Base-by-base conservation (phyloP, 192 early-diverging fungal species). In the Coemansia sp. region DNA sequence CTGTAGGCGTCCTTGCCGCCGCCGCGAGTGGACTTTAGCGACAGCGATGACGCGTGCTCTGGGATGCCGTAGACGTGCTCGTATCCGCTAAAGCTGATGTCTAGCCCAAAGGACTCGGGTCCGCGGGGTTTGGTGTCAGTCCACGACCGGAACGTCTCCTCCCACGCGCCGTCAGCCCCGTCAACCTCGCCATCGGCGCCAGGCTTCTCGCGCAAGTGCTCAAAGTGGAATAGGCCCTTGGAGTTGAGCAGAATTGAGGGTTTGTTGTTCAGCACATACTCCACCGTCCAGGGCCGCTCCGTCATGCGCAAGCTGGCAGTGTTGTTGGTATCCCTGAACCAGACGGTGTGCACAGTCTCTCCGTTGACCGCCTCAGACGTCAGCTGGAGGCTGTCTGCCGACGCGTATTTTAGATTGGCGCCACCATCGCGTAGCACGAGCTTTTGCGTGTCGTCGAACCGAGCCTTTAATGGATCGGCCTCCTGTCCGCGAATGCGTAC, bases 111-210 rank as follows among this genome's bases (percentile, higher is more conserved):
- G 0, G 97, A 98, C 63, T 91, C 89, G 22, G 97, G 95, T 1
- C 97, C 98, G 70, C 89, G 84, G 8, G 96, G 96, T 83, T 99
- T 99, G n/a, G 89, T 83, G 78, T 99, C 98, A 11, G 84, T 87
- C 84, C 89, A 90, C 1, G 89, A 80, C 65, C 88, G 89, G 84
- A 98, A 99, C n/a, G 83, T 78, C 71, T 99, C 98, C 62, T 92
- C 88, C 94, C 96, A 95, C 59, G 87, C 67, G 65, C 86, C 88
- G 22, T 85, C 83, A 24, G 85, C 78, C 8, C 67, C 62, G 6
- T 85, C 77, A 13, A 69, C 63, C 13, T 87, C 82, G 53, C 53
- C 53, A 24, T 85, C 77, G 3, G 55, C 70, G 22, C 82, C 65
- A 7, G 78, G 68, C 61, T 67, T 67, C 20, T 38, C 29, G 38